phyloP scores from a whole-genome alignment of 2,329 filamentous ascomycete genomes.

The Coniochaeta prunicola region DNA sequence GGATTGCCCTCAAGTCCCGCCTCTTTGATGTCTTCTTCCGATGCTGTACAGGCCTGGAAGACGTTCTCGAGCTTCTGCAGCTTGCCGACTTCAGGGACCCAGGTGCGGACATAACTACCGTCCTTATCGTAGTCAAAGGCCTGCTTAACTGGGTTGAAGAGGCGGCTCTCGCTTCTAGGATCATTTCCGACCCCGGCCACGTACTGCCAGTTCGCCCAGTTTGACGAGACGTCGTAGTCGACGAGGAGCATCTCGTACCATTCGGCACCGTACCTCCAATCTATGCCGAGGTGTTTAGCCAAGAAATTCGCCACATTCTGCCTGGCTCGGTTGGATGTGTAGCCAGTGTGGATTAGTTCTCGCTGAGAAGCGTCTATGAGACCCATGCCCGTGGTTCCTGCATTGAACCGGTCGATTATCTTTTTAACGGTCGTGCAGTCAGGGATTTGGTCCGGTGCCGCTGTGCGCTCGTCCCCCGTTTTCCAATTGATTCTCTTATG shows the following conservation, averaged over 20 bases:
- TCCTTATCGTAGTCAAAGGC: slow-evolving; percentile 68
- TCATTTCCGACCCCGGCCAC: slow-evolving; percentile 75
- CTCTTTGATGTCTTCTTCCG: slow-evolving; percentile 47
- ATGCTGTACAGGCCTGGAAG: slow-evolving; percentile 65
- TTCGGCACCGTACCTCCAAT: slow-evolving; percentile 75
- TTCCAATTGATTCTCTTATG: slow-evolving; percentile 38
- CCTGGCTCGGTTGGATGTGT: slow-evolving; percentile 68
- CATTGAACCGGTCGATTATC: slow-evolving; percentile 51
- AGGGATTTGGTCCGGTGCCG: slow-evolving; percentile 27
- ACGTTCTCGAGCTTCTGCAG: slow-evolving; percentile 49
- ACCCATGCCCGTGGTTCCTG: slow-evolving; percentile 66
- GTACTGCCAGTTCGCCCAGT: slow-evolving; percentile 83
- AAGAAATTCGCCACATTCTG: slow-evolving; percentile 74
- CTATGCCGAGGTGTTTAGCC: slow-evolving; percentile 64
- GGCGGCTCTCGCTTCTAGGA: slow-evolving; percentile 60
- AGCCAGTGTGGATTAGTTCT: slow-evolving; percentile 68
- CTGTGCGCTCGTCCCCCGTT: slow-evolving; percentile 24
- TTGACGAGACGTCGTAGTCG: slow-evolving; percentile 70
- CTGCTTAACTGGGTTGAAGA: slow-evolving; percentile 79
- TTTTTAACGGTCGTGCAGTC: slow-evolving; percentile 34
- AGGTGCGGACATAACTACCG: slow-evolving; percentile 63
- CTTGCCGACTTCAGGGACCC: slow-evolving; percentile 60
- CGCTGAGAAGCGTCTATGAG: slow-evolving; percentile 72
- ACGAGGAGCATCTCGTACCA: slow-evolving; percentile 72
- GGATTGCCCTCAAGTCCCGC: slow-evolving; percentile 49